Evolutionary conservation across 2,329 filamentous ascomycete species (phyloP).

Genomic region (Fusarium annulatum): DNA sequence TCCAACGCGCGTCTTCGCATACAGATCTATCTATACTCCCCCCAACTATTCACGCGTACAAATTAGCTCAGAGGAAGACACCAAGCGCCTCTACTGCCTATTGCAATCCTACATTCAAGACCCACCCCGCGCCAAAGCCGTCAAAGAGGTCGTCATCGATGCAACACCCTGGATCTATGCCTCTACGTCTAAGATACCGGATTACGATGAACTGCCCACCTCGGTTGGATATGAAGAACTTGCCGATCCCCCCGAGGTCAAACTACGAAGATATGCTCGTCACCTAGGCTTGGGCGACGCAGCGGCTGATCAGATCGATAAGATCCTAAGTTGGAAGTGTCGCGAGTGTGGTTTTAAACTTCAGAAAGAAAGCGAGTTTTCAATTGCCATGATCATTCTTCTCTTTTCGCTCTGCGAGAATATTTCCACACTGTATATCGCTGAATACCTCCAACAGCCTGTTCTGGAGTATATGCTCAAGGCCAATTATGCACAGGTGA

Average conservation of each 20-base stretch:
- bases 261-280: background rate
- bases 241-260: accelerated
- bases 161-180: background rate
- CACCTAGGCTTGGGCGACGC: accelerated
- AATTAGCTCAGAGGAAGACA: background rate
- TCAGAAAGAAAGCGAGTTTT: background rate
- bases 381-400: background rate
- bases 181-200: accelerated
- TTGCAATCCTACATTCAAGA: background rate
- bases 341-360: background rate
- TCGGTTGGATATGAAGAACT: background rate
- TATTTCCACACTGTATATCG: background rate
- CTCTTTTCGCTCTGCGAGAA: background rate
- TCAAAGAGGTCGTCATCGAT: background rate
- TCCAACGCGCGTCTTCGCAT: background rate
- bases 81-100: background rate
- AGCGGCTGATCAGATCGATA: background rate
- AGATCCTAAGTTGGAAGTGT: background rate
- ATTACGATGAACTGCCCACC: background rate
- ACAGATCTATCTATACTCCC: background rate
- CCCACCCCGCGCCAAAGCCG: background rate
- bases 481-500: background rate
- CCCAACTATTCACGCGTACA: background rate
- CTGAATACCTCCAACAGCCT: background rate
- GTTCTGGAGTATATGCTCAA: background rate